Percentiles rank a stretch among this genome's conserved stretches.
Evolutionary conservation across 2,329 filamentous ascomycete species (phyloP).

Genomic region (Diaporthe ilicicola): DNA sequence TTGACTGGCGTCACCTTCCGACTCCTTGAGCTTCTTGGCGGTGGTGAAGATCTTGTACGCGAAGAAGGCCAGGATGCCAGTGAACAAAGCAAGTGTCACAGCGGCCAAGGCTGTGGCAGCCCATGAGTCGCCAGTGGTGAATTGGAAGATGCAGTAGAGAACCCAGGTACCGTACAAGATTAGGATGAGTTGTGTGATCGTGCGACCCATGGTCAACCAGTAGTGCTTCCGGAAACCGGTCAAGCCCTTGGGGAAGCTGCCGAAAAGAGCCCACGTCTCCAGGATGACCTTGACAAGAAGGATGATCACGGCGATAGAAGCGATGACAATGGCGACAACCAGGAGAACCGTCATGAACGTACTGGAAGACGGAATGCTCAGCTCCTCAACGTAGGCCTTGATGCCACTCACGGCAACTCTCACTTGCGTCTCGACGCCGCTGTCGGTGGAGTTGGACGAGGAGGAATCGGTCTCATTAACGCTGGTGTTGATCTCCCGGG

Average conservation of each 20-base stretch:
- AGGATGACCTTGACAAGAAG: slow-evolving; percentile 90
- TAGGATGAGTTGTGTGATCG: slow-evolving; percentile 89
- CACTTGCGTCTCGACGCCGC: slow-evolving; percentile 40
- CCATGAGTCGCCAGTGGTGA: slow-evolving; percentile 94
- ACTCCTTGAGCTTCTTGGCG: slow-evolving; percentile 76
- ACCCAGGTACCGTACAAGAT: slow-evolving; percentile 95
- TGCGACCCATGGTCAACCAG: slow-evolving; percentile 90
- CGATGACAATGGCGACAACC: slow-evolving; percentile 87
- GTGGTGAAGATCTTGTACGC: slow-evolving; percentile 82
- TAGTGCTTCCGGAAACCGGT: slow-evolving; percentile 92
- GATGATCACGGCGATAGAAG: slow-evolving; percentile 83
- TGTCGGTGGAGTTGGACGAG: slow-evolving; percentile 26
- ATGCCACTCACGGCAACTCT: slow-evolving; percentile 74
- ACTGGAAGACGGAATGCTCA: slow-evolving; percentile 86
- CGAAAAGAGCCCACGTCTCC: slow-evolving; percentile 90
- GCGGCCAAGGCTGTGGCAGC: slow-evolving; percentile 85
- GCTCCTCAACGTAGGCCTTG: slow-evolving; percentile 82
- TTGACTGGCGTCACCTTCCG: slow-evolving; percentile 75
- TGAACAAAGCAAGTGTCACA: slow-evolving; percentile 83
- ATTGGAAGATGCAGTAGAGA: slow-evolving; percentile 95
- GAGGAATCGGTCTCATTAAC: slow-evolving; percentile 47
- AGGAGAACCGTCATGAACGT: slow-evolving; percentile 96
- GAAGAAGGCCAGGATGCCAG: slow-evolving; percentile 82
- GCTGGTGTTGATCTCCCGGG: slow-evolving; percentile 60
- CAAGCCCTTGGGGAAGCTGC: slow-evolving; percentile 81